Evolutionary conservation across 305 asterid genomes (phyloP).

Genomic region (Fraxinus floribunda): DNA sequence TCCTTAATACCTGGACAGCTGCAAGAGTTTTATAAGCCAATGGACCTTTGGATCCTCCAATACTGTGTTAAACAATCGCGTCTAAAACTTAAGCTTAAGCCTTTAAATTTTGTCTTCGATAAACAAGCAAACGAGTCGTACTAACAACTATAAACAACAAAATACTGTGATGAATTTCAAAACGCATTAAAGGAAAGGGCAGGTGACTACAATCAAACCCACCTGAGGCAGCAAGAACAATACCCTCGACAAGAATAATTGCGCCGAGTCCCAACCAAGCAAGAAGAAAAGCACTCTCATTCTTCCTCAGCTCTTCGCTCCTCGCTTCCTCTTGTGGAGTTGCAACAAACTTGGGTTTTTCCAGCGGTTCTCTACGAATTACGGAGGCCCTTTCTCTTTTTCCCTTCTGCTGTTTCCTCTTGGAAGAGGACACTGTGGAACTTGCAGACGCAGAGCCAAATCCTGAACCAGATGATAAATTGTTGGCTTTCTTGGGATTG

Average conservation of each 20-base stretch:
- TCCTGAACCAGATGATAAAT: slow-evolving; percentile 39
- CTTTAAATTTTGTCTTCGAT: background rate
- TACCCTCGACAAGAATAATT: slow-evolving; percentile 63
- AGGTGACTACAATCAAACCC: background rate
- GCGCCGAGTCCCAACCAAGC: slow-evolving; percentile 92
- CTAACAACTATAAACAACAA: background rate
- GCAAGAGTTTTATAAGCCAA: background rate
- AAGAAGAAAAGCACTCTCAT: slow-evolving; percentile 80
- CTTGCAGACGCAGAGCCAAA: slow-evolving; percentile 42
- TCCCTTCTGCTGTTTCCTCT: slow-evolving; percentile 52
- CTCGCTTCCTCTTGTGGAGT: slow-evolving; percentile 47
- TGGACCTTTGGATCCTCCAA: background rate
- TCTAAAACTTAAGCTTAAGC: background rate
- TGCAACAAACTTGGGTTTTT: slow-evolving; percentile 50
- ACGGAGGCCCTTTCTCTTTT: slow-evolving; percentile 61
- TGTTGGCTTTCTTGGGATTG: slow-evolving; percentile 28
- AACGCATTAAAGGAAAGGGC: background rate
- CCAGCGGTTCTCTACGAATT: slow-evolving; percentile 60
- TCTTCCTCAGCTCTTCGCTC: slow-evolving; percentile 53
- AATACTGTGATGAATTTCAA: slow-evolving; percentile 1
- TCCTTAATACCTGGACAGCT: background rate
- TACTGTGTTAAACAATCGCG: background rate
- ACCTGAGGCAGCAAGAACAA: slow-evolving; percentile 91
- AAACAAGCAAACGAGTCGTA: background rate
- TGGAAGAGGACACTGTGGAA: slow-evolving; percentile 15